phyloP scores from a whole-genome alignment of 2,329 filamentous ascomycete species.

The Claviceps maximensis region DNA sequence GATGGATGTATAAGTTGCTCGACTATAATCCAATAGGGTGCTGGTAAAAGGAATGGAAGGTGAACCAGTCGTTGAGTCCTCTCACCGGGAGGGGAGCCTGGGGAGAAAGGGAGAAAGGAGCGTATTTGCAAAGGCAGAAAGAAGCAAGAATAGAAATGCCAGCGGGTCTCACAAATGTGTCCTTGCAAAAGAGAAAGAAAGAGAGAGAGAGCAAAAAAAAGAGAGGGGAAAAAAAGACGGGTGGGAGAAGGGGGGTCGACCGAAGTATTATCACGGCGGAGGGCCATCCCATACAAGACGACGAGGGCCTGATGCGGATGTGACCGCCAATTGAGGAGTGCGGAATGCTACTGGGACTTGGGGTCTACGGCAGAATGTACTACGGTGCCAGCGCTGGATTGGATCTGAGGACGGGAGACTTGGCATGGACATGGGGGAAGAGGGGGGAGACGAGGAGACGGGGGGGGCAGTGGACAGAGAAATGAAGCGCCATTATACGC shows the following conservation, averaged over 20 bases:
- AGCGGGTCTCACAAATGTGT: neutral
- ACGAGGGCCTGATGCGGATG: neutral
- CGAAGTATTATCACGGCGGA: neutral
- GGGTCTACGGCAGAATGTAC: neutral
- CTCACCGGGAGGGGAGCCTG: constrained; percentile 3
- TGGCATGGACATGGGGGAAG: neutral
- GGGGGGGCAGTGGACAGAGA: neutral
- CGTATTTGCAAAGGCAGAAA: neutral
- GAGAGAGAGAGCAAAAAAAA: neutral
- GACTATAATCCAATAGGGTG: neutral
- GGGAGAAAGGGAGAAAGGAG: neutral
- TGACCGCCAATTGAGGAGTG: neutral
- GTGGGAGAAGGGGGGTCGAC: neutral
- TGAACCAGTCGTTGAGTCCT: constrained; percentile 2
- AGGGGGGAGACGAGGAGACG: neutral
- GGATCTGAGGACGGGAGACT: neutral
- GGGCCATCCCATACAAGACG: neutral
- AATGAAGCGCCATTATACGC: neutral
- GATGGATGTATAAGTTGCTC: neutral
- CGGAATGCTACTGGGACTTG: neutral
- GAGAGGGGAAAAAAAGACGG: neutral
- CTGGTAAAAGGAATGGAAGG: constrained; percentile 2
- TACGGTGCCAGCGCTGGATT: neutral
- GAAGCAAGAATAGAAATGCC: neutral
- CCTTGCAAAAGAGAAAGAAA: neutral